Base-by-base conservation (phyloP, 2,329 filamentous ascomycete genomes). In the Emmonsiellopsis sp. region DNA sequence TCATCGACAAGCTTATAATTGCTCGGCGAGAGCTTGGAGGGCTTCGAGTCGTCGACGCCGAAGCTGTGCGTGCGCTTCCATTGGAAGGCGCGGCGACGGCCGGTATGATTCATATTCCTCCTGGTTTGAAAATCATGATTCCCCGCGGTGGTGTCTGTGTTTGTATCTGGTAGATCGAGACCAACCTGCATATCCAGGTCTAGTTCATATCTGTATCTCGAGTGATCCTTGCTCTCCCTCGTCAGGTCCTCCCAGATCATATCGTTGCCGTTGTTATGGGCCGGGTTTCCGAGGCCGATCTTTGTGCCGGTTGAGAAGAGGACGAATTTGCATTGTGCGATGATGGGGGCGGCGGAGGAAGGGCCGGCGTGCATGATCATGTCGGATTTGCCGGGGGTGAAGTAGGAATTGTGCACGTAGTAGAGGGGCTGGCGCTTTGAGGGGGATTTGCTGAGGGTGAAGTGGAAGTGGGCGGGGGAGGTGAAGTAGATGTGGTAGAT, bases 1-100 rank as follows among this genome's bases (percentile, higher is more conserved):
- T 67, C 64, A 15, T 71, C 62, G 13, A 69, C 57, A n/a, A 72
- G 55, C 52, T 72, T 69, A 54, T 62, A 63, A 51, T 67, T 69
- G 15, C 57, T 58, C 3, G 47, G 43, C 32, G 60, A 63, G 20
- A 63, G 56, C n/a, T 40, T 51, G 7, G 52, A 56, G 10, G 61
- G 60, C n/a, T 51, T 59, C 5, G 59, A 58, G n/a, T 57, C 59
- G 20, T 59, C 61, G 7, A 66, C 55, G 2, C 64, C 67, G n/a
- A 65, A 61, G 7, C 57, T 58, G 34, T 59, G 61, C 1, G 67
- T 70, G 41, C 58, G 54, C 51, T 68, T 68, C 69, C 69, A 70
- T 13, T 63, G 53, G 47, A 70, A 70, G 7, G 55, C 60, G 15
- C 56, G 60, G 30, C 61, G 55, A 34, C 7, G 13, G 52, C 30